Evolutionary conservation across 768 basidiomycete species (phyloP).

Genomic region (Russula abietina): DNA sequence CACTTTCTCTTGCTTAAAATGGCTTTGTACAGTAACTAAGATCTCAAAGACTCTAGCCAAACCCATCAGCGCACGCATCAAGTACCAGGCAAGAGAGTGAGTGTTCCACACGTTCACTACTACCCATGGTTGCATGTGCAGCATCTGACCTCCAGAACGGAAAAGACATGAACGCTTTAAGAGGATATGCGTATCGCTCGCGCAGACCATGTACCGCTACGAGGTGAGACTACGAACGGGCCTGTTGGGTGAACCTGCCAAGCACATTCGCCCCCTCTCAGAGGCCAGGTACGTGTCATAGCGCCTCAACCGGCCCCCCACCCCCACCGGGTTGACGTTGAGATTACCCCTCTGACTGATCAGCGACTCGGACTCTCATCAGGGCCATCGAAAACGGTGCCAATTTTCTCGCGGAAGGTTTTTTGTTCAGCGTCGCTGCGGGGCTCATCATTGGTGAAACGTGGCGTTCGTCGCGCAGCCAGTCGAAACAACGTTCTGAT

Average conservation of each 20-base stretch:
- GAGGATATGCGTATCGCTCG: constrained; percentile 61
- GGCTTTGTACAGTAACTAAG: neutral
- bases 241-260: constrained; percentile 70
- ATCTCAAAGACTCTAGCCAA: constrained; percentile 42
- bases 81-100: constrained; percentile 18
- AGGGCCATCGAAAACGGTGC: constrained; percentile 86
- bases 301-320: neutral
- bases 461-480: constrained; percentile 65
- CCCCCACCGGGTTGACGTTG: neutral
- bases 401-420: constrained; percentile 78
- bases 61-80: constrained; percentile 49
- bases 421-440: constrained; percentile 74
- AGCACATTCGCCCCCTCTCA: constrained; percentile 67
- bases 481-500: constrained; percentile 61
- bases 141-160: neutral
- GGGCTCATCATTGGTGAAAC: constrained; percentile 68
- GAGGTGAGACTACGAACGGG: constrained; percentile 69
- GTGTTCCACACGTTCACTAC: constrained; percentile 27
- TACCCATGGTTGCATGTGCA: neutral
- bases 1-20: neutral
- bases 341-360: neutral
- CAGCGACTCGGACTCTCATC: neutral
- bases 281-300: constrained; percentile 52
- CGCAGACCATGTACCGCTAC: constrained; percentile 69
- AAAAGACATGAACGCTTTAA: constrained; percentile 71